Percentiles rank a stretch among this genome's conserved stretches.
phyloP scores from a whole-genome alignment of 345 rosid species.

The Rhodamnia rubescens region DNA sequence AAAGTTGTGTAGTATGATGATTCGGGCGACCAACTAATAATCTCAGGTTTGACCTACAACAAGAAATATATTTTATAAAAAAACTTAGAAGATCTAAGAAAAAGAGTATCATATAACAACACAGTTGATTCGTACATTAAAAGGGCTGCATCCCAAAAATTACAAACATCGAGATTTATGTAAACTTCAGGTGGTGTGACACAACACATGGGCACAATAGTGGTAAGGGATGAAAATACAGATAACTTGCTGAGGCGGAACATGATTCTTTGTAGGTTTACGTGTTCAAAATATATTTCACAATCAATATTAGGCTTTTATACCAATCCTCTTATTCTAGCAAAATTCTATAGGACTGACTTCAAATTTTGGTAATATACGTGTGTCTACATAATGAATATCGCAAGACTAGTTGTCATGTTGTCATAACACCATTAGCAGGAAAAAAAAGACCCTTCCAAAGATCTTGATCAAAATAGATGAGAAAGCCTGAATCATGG shows the following conservation, averaged over 20 bases:
- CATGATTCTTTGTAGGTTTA: neutral
- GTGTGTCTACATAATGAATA: neutral
- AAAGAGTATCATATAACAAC: neutral
- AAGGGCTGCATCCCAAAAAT: neutral
- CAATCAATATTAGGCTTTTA: neutral
- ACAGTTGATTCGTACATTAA: neutral
- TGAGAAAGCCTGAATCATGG: neutral
- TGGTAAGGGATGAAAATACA: neutral
- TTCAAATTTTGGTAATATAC: neutral
- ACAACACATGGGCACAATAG: neutral
- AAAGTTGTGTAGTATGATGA: conserved; percentile 73
- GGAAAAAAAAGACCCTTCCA: neutral
- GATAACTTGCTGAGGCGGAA: neutral
- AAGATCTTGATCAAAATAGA: neutral
- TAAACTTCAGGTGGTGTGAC: neutral
- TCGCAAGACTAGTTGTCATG: neutral
- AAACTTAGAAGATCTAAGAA: neutral
- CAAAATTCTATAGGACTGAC: neutral
- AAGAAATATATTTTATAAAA: neutral
- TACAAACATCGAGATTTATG: neutral
- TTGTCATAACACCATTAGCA: neutral
- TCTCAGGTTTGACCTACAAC: conserved; percentile 85
- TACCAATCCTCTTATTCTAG: neutral
- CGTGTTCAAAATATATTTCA: neutral
- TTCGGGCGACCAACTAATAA: conserved; percentile 92